Base-by-base conservation (phyloP, 2,329 filamentous ascomycete genomes). In the Parastagonospora avenae region DNA sequence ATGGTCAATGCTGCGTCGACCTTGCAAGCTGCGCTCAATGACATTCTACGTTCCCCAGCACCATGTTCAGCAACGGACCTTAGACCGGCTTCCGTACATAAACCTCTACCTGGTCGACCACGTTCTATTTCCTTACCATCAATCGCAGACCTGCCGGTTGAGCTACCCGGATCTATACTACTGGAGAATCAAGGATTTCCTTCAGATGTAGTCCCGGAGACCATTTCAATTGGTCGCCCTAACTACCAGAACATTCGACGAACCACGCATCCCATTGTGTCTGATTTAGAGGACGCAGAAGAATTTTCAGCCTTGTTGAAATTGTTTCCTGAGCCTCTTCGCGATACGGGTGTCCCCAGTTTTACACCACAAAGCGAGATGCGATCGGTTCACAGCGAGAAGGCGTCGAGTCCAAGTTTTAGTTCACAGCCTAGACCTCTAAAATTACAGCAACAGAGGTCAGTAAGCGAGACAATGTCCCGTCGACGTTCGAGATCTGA, bases 11-110 rank as follows among this genome's bases (percentile, higher is more conserved):
- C 68, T 32, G 62, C 67, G 43, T 68, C 64, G 38, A 71, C 67
- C 66, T 60, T 79, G 35, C 68, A 77, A 53, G 66, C 70, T 29
- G 71, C 73, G 16, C 71, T 77, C 58, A 77, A 74, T 63, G 76
- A 76, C 47, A 73, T 76, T 62, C 65, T 78, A 24, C 71, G 71
- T 33, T 77, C 75, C 14, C 75, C 76, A 44, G 66, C 64, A 29
- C 55, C 73, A 38, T 69, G 66, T 50, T 62, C 65, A 35, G 64
- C 63, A 51, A 47, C 64, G 37, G 66, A 61, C 54, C 52, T 67
- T 55, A 58, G 62, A 67, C 58, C 63, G 29, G 54, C 58, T 42
- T 60, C 55, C 24, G 57, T 68, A 60, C 62, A 74, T 60, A 71
- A 71, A 52, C 66, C 73, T 44, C 59, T 70, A 45, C 68, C 70